Conservation (phyloP, 2,329 filamentous ascomycete genomes). For the Pestalotiopsis sp. region DNA sequence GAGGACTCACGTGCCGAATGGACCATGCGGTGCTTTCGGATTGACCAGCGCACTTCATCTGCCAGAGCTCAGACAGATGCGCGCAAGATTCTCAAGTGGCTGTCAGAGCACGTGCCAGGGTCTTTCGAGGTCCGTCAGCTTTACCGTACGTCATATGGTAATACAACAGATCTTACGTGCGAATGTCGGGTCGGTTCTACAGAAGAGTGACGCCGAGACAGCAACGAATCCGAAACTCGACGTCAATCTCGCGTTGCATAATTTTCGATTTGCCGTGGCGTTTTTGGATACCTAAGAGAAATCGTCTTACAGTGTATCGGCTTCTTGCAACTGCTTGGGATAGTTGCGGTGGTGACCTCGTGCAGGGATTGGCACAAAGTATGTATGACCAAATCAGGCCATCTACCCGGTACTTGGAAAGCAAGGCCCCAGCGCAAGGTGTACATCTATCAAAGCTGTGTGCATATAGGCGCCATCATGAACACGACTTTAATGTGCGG, state of each 20-base stretch:
- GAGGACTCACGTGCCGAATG: not conserved
- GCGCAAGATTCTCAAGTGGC: not conserved
- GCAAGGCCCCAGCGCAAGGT: not conserved
- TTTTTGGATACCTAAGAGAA: not conserved
- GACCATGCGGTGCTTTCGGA: not conserved
- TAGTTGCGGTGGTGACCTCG: not conserved
- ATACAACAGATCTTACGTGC: slow-evolving; percentile 8
- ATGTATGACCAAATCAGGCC: not conserved
- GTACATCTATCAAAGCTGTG: not conserved
- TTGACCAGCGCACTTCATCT: not conserved
- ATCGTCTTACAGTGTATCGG: not conserved
- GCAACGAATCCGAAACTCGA: not conserved
- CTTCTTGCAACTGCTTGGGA: not conserved
- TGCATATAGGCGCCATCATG: not conserved
- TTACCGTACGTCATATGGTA: slow-evolving; percentile 1
- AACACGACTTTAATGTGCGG: not conserved
- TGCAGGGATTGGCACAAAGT: not conserved
- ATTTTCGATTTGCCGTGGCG: not conserved
- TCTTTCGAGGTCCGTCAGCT: not conserved
- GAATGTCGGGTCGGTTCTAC: slow-evolving; percentile 5
- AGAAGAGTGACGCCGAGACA: not conserved
- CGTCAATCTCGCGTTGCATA: not conserved
- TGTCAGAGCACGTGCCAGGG: slow-evolving; percentile 4
- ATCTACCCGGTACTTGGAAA: not conserved
- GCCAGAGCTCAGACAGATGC: not conserved